phyloP scores from a whole-genome alignment of 306 rosid genomes.

The Corylus americana region DNA sequence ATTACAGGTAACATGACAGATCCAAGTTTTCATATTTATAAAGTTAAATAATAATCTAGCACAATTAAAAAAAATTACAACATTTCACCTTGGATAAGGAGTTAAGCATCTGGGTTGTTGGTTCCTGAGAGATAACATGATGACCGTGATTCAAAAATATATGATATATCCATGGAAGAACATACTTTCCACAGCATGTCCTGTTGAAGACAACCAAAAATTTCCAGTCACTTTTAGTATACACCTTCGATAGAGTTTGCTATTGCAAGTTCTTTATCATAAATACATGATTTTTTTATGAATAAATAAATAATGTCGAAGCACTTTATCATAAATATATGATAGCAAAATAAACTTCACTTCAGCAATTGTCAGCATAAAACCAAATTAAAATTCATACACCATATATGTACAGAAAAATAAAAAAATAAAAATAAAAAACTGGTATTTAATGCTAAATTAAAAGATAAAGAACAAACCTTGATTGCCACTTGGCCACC shows the following conservation, averaged over 20 bases:
- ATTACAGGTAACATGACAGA: not conserved
- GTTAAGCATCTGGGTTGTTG: constrained; percentile 44
- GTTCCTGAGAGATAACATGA: constrained; percentile 50
- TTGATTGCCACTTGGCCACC: constrained; percentile 69
- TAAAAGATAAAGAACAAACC: constrained; percentile 48
- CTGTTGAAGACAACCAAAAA: constrained; percentile 44
- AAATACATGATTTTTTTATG: not conserved
- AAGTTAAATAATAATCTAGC: constrained; percentile 25
- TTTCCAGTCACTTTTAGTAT: not conserved
- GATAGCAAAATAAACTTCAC: not conserved
- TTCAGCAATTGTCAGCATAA: not conserved
- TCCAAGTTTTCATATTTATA: not conserved
- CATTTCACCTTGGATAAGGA: constrained; percentile 62
- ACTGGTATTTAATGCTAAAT: constrained; percentile 11
- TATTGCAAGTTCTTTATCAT: not conserved
- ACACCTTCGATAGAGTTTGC: not conserved
- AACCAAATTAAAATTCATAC: not conserved
- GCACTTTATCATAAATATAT: not conserved
- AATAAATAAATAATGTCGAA: no score
- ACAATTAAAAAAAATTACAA: not conserved
- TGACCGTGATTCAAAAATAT: constrained; percentile 68
- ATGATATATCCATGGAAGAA: constrained; percentile 83
- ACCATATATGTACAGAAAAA: not conserved
- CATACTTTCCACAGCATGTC: constrained; percentile 58
- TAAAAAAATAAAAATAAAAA: not conserved